These are phyloP conservation scores for Colletotrichum simmondsii DNA, from an alignment of 2,329 filamentous ascomycete genomes.

Conservation along the genomic window DNA sequence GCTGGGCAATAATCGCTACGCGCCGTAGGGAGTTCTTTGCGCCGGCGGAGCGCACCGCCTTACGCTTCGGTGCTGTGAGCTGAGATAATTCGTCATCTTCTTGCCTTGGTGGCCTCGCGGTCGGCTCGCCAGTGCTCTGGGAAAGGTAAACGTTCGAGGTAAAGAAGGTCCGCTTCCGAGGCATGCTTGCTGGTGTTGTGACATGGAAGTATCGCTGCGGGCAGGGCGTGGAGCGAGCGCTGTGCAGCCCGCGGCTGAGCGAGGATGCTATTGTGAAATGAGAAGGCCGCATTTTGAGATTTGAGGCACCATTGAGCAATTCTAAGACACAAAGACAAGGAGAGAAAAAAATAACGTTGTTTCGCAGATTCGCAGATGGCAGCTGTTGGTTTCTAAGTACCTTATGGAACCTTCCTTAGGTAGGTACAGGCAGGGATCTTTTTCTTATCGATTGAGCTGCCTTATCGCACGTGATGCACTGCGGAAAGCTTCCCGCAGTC, in stretches of 20 bases:
- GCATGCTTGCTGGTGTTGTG: conserved; percentile 53
- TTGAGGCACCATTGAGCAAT: conserved; percentile 20
- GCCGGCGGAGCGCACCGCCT: conserved; percentile 55
- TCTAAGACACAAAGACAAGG: background rate
- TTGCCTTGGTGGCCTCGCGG: conserved; percentile 28
- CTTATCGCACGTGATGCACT: conserved; percentile 23
- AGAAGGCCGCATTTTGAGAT: conserved; percentile 27
- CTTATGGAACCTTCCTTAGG: background rate
- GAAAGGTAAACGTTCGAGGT: conserved; percentile 71
- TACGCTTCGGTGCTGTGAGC: conserved; percentile 51
- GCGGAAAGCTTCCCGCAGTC: conserved; percentile 4
- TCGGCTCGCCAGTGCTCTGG: conserved; percentile 47
- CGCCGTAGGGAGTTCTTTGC: conserved; percentile 82
- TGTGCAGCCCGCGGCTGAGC: conserved; percentile 29
- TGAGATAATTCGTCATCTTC: conserved; percentile 3
- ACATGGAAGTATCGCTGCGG: conserved; percentile 57
- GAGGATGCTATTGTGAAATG: conserved; percentile 25
- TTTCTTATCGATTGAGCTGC: background rate
- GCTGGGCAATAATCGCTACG: conserved; percentile 87
- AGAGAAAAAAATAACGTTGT: background rate
- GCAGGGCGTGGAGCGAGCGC: conserved; percentile 3
- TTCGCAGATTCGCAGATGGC: background rate
- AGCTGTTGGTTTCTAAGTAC: background rate
- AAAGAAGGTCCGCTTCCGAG: conserved; percentile 72
- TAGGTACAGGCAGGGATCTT: background rate